These are phyloP conservation scores for Ophiostoma pallidulum DNA, from an alignment of 2,329 filamentous ascomycete genomes.

Conservation along the genomic window DNA sequence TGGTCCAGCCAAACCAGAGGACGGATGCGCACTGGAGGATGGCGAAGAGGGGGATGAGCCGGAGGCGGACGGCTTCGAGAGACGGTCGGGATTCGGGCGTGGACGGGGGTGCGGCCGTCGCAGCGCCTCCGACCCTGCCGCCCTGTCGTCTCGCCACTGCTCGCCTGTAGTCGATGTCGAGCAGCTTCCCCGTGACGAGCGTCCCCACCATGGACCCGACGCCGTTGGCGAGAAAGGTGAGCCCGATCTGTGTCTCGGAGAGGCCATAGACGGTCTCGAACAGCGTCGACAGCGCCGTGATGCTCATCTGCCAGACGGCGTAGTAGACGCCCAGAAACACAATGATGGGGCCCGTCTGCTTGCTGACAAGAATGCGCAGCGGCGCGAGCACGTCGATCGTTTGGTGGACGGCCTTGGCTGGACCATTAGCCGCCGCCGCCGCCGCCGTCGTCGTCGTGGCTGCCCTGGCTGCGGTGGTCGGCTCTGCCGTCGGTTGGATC, in stretches of 20 bases:
- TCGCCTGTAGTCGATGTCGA: conserved; percentile 64
- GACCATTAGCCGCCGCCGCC: no score
- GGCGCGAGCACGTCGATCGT: conserved; percentile 49
- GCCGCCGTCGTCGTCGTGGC: background rate
- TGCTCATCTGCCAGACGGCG: conserved; percentile 45
- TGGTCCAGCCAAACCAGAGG: conserved; percentile 43
- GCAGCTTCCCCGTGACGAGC: conserved; percentile 44
- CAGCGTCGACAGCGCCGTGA: conserved; percentile 42
- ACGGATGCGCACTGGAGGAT: conserved; percentile 36
- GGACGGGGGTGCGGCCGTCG: no score
- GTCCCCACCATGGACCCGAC: conserved; percentile 39
- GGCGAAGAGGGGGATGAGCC: conserved; percentile 36
- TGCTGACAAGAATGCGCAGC: conserved; percentile 43
- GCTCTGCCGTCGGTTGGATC: background rate
- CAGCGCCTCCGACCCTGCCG: no score
- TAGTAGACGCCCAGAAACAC: conserved; percentile 46
- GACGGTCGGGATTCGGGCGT: no score
- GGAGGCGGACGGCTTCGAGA: conserved; percentile 45
- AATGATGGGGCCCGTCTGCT: conserved; percentile 45
- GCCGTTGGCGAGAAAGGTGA: conserved; percentile 46
- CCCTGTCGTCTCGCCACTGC: no score
- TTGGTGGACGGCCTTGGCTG: no score
- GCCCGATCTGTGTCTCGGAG: conserved; percentile 39
- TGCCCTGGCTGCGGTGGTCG: conserved; percentile 18
- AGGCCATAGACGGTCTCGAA: conserved; percentile 38